These are phyloP conservation scores for Silybum marianum DNA, from an alignment of 129 eudicot species.

Conservation along the genomic window DNA sequence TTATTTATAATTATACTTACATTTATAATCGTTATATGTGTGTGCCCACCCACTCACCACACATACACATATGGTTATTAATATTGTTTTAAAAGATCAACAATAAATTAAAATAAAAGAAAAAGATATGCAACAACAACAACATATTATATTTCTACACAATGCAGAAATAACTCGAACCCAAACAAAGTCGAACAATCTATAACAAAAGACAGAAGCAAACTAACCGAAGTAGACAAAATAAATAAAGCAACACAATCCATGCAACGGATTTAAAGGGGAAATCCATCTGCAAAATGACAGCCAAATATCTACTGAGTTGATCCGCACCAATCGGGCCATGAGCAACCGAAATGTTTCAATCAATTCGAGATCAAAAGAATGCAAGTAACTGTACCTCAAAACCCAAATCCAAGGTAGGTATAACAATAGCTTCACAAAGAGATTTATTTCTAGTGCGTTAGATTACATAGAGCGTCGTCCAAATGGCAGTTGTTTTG, in stretches of 20 bases:
- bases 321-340: background rate
- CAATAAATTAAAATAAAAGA: too few species aligned
- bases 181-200: background rate
- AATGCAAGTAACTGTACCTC: background rate
- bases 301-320: background rate
- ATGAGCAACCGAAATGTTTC: background rate
- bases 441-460: too few species aligned
- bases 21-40: too few species aligned
- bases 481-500: too few species aligned
- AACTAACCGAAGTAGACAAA: background rate
- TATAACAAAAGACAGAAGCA: background rate
- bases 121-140: background rate
- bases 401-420: background rate
- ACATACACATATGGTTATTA: too few species aligned
- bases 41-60: too few species aligned
- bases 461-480: too few species aligned
- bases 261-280: background rate
- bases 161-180: background rate
- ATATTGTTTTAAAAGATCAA: too few species aligned
- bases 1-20: too few species aligned
- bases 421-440: too few species aligned
- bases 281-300: background rate
- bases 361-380: background rate
- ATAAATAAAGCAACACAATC: background rate
- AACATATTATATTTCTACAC: background rate